Percentiles rank a stretch among this genome's conserved stretches.
These are phyloP conservation scores for Lyophyllum atratum DNA, from an alignment of 768 basidiomycete species.

Conservation along the genomic window DNA sequence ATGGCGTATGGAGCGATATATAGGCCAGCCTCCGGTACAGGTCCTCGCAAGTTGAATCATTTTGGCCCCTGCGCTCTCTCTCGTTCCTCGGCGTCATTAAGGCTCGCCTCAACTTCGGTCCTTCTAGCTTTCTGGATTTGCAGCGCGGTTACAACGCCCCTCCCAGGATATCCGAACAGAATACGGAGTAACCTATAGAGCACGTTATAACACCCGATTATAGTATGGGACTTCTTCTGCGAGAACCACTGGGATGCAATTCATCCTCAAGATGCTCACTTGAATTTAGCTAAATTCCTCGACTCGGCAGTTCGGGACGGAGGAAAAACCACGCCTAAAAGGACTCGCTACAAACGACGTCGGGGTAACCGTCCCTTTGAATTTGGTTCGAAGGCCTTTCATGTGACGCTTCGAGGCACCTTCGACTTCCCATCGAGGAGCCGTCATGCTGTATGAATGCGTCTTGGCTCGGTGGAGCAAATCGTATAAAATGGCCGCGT, in stretches of 20 bases:
- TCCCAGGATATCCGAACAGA: too few relatives aligned
- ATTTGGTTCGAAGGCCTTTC: slow-evolving; percentile 1
- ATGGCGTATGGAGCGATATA: background rate
- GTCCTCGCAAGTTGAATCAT: background rate
- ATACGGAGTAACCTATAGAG: too few relatives aligned
- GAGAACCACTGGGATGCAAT: background rate
- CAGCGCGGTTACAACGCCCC: background rate
- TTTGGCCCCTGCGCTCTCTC: background rate
- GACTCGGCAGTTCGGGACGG: background rate
- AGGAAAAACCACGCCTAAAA: slow-evolving; percentile 1
- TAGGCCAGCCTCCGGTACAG: background rate
- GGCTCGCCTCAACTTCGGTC: background rate
- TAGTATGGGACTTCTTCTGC: background rate
- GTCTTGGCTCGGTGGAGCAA: background rate
- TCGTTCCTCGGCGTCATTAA: background rate
- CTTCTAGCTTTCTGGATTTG: background rate
- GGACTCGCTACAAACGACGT: background rate
- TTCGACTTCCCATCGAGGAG: background rate
- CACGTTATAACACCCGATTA: too few relatives aligned
- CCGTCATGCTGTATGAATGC: background rate
- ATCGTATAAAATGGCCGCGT: slow-evolving; percentile 2
- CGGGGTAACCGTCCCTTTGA: slow-evolving; percentile 9
- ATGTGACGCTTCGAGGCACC: slow-evolving; percentile 7
- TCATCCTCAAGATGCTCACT: background rate
- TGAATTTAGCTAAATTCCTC: background rate